Evolutionary conservation across 768 basidiomycete genomes (phyloP).

Genomic region (Coprinellus micaceus): DNA sequence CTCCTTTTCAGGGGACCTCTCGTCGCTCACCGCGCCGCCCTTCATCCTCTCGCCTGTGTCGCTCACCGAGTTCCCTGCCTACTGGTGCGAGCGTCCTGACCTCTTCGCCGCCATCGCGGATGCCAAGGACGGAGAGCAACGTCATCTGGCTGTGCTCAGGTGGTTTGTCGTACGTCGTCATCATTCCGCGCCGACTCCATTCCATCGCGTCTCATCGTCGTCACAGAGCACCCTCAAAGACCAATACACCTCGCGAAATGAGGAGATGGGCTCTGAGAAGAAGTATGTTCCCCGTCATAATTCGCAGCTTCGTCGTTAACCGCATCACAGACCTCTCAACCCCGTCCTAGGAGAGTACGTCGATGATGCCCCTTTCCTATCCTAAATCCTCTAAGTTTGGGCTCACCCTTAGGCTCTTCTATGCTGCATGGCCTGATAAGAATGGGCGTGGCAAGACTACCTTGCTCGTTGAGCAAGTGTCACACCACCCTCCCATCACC

Average conservation of each 20-base stretch:
- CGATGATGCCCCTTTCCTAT: not conserved
- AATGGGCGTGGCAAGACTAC: constrained; percentile 74
- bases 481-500: constrained; percentile 89
- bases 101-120: constrained; percentile 85
- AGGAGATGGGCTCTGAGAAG: constrained; percentile 75
- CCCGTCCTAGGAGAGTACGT: constrained; percentile 91
- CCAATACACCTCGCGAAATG: constrained; percentile 92
- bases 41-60: constrained; percentile 92
- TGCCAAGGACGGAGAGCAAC: constrained; percentile 67
- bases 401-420: constrained; percentile 62
- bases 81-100: constrained; percentile 95
- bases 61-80: constrained; percentile 91
- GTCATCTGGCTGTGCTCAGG: constrained; percentile 69
- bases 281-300: constrained; percentile 9
- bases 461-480: constrained; percentile 91
- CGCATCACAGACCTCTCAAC: constrained; percentile 73
- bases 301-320: constrained; percentile 5
- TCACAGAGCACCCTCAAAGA: constrained; percentile 85
- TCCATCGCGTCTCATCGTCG: not conserved
- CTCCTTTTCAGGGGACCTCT: constrained; percentile 84
- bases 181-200: not conserved
- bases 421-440: constrained; percentile 80
- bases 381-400: not conserved
- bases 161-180: constrained; percentile 83
- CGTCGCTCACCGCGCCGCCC: constrained; percentile 77